Conservation (phyloP, 257 asterid genomes). For the Ilex asprella region DNA sequence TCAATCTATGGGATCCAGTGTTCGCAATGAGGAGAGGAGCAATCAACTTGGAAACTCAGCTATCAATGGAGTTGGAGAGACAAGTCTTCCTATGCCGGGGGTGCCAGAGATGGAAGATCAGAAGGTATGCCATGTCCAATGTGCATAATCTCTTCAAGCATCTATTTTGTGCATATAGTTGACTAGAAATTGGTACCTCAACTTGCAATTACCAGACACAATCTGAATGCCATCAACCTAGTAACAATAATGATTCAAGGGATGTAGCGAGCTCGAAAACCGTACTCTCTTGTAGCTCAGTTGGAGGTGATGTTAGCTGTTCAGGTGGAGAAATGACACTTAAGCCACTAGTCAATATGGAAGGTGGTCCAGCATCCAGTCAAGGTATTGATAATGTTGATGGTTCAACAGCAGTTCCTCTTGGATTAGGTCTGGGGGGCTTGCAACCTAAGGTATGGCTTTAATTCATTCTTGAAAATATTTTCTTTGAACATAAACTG, state of each 20-base stretch:
- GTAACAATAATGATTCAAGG: slow-evolving; percentile 5
- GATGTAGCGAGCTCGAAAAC: slow-evolving; percentile 11
- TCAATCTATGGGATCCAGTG: slow-evolving; percentile 22
- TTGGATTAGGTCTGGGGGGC: slow-evolving; percentile 77
- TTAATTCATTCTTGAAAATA: background rate
- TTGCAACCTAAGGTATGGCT: slow-evolving; percentile 70
- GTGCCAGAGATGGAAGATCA: background rate
- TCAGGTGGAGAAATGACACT: slow-evolving; percentile 16
- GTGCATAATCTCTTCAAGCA: too few species aligned
- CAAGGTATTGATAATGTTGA: slow-evolving; percentile 26
- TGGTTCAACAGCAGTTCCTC: slow-evolving; percentile 48
- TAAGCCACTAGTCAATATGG: slow-evolving; percentile 11
- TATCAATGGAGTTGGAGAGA: slow-evolving; percentile 1
- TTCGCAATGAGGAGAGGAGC: slow-evolving; percentile 18
- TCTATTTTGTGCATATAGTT: background rate
- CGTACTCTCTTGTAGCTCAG: slow-evolving; percentile 29
- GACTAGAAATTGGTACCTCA: slow-evolving; percentile 9
- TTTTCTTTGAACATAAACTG: background rate
- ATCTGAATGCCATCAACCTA: slow-evolving; percentile 14
- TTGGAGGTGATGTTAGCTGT: slow-evolving; percentile 15
- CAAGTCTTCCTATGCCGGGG: background rate
- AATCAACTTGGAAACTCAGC: slow-evolving; percentile 20
- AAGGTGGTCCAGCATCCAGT: slow-evolving; percentile 30
- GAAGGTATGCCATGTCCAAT: slow-evolving; percentile 6
- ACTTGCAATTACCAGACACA: slow-evolving; percentile 27